Percentiles rank a stretch among this genome's conserved stretches.
phyloP scores from a whole-genome alignment of 2,329 filamentous ascomycete species.

The Pseudocercospora macadamiae region DNA sequence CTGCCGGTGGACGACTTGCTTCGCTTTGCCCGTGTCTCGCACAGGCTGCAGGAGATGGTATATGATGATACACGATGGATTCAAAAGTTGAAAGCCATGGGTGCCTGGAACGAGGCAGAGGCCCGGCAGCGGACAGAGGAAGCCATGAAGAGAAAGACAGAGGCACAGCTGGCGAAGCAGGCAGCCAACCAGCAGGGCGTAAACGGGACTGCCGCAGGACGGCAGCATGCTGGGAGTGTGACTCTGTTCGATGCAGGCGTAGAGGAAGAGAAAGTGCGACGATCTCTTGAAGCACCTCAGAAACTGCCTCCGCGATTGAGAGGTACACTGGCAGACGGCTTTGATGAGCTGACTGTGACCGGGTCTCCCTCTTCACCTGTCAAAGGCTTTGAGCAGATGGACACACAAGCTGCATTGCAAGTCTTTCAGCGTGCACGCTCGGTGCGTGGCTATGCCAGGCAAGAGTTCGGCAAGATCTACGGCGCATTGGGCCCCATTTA shows the following conservation, averaged over 20 bases:
- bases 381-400: constrained; percentile 34
- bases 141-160: constrained; percentile 58
- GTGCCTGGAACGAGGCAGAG: constrained; percentile 87
- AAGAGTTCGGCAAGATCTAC: constrained; percentile 91
- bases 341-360: constrained; percentile 72
- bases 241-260: constrained; percentile 75
- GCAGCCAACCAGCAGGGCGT: constrained; percentile 39
- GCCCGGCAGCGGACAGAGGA: constrained; percentile 81
- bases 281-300: constrained; percentile 40
- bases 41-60: constrained; percentile 93
- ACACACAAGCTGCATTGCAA: constrained; percentile 67
- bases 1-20: constrained; percentile 83
- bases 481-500: constrained; percentile 88
- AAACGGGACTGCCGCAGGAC: constrained; percentile 43
- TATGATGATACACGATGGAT: constrained; percentile 98
- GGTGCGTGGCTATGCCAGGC: constrained; percentile 78
- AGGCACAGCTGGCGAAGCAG: constrained; percentile 54
- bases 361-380: constrained; percentile 23
- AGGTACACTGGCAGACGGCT: constrained; percentile 65
- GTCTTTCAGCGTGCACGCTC: constrained; percentile 74
- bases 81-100: constrained; percentile 80
- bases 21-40: constrained; percentile 80
- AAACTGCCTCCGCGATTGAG: constrained; percentile 29
- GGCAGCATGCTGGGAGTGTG: constrained; percentile 46
- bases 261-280: constrained; percentile 64